Evolutionary conservation across 805 yeast genomes (phyloP), one percentile per base, ranked within the genome.

Genomic region (Helenozyma rhizophorensis): DNA sequence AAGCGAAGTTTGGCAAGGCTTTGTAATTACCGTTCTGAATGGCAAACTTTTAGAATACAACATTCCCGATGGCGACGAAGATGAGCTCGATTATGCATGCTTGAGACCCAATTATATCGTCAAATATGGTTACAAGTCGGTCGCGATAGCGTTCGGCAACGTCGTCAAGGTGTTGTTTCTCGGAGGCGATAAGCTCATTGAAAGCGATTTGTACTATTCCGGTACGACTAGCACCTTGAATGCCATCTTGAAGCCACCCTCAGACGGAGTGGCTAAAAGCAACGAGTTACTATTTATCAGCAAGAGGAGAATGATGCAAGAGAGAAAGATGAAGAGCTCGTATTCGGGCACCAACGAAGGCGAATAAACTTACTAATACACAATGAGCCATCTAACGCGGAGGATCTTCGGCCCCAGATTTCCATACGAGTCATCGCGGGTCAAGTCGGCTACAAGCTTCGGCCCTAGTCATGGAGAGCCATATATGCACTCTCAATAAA

Each of bases 101-200:
- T 25, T 30, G 14, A 63, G 68, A 15, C 62, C 83, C 30, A 83
- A 79, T 1, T 80, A 83, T 10, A 73, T 81, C 21, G 68, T 68
- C 19, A 78, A 76, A 48, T 83, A 80, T 51, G 95, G 95, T 0
- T 85, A 76, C 50, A 84, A 85, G 47, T 73, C 93, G 0, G 75
- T 84, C 14, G 80, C 83, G 23, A 80, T 82, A 16, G 79, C 79
- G 16, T 80, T 83, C 54, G 94, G 93, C 19, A 81, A 80, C 44
- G 55, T 74, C 12, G 72, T 86, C 71, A 80, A 81, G 51, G 72
- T 86, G 21, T 59, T 86, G 19, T 84, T 82, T 50, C 65, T 83
- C 42, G 95, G 95, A 6, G 80, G 76, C 47, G 87, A 81, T 37
- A 85, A 81, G 40, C 62, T 82, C 40, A 73, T 82, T 16, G 81